Percentiles rank a stretch among this genome's conserved stretches.
Evolutionary conservation across 805 yeast species (phyloP).

Genomic region (Hanseniaspora vineae): DNA sequence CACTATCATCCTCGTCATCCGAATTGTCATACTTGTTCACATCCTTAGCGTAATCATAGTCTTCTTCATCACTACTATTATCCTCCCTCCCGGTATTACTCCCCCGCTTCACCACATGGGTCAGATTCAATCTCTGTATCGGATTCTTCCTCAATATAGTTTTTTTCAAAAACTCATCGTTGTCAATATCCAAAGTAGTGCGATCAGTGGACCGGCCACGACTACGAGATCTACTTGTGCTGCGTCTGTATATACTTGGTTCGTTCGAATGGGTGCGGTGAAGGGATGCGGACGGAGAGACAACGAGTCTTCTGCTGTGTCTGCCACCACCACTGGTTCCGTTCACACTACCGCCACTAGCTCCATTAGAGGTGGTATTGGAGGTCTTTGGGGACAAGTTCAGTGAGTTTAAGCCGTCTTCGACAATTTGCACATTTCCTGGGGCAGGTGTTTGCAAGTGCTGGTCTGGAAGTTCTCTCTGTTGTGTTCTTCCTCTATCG

Average conservation of each 20-base stretch:
- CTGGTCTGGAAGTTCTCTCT: neutral
- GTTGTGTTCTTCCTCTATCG: neutral
- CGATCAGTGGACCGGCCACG: constrained; percentile 15
- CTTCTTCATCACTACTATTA: constrained; percentile 8
- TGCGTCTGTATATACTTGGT: constrained; percentile 6
- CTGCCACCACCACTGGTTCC: constrained; percentile 7
- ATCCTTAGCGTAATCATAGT: constrained; percentile 12
- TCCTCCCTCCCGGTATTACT: no score
- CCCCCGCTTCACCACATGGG: constrained; percentile 10
- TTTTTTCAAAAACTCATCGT: constrained; percentile 39
- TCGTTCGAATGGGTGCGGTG: constrained; percentile 1
- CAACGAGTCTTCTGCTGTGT: constrained; percentile 17
- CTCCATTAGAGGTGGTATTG: no score
- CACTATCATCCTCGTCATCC: constrained; percentile 45
- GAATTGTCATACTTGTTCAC: constrained; percentile 20
- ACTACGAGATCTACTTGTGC: constrained; percentile 11
- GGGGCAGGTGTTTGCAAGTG: neutral
- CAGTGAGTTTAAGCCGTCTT: constrained; percentile 1
- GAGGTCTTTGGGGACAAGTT: neutral
- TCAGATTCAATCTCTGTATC: constrained; percentile 39
- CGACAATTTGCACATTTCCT: constrained; percentile 5
- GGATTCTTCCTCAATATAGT: constrained; percentile 66
- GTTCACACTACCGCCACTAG: no score
- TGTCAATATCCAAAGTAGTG: constrained; percentile 15
- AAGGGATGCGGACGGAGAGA: constrained; percentile 6